Evolutionary conservation across 2,329 filamentous ascomycete species (phyloP).

Genomic region (Xenosphaeropsis pyriputrescens): DNA sequence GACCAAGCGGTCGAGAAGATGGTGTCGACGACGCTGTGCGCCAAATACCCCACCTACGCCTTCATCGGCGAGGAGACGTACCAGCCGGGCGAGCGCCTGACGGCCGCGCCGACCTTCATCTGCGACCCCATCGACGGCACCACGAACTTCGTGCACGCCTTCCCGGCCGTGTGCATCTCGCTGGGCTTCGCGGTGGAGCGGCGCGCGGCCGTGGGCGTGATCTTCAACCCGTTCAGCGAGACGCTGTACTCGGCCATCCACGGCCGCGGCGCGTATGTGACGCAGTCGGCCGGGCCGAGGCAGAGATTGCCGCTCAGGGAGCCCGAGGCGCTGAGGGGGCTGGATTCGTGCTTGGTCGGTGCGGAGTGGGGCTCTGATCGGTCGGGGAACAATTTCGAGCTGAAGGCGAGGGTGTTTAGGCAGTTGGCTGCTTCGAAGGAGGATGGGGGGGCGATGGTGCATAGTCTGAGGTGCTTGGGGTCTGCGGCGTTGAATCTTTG

Average conservation of each 20-base stretch:
- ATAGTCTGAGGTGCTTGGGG: conserved; percentile 55
- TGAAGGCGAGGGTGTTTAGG: conserved; percentile 53
- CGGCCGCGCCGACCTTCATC: conserved; percentile 58
- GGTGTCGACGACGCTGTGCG: conserved; percentile 35
- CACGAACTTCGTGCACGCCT: conserved; percentile 68
- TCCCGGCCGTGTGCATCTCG: conserved; percentile 63
- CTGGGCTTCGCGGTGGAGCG: conserved; percentile 54
- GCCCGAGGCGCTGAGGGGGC: conserved; percentile 39
- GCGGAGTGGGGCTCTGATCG: conserved; percentile 63
- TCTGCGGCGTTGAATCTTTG: conserved; percentile 65
- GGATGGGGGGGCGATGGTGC: conserved; percentile 56
- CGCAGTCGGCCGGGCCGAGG: conserved; percentile 22
- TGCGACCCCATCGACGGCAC: conserved; percentile 75
- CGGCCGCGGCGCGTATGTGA: conserved; percentile 48
- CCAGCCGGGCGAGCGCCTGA: conserved; percentile 40
- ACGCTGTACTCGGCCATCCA: conserved; percentile 54
- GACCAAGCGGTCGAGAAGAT: conserved; percentile 51
- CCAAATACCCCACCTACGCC: conserved; percentile 37
- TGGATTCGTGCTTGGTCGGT: conserved; percentile 48
- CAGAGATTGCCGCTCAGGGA: conserved; percentile 29
- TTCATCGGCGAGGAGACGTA: conserved; percentile 73
- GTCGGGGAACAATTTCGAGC: conserved; percentile 52
- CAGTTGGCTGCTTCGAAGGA: conserved; percentile 39
- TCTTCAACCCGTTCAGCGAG: conserved; percentile 67
- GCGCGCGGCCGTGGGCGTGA: conserved; percentile 52